phyloP scores from a whole-genome alignment of 1,139 yeast genomes.

The Debaryomyces sp. region DNA sequence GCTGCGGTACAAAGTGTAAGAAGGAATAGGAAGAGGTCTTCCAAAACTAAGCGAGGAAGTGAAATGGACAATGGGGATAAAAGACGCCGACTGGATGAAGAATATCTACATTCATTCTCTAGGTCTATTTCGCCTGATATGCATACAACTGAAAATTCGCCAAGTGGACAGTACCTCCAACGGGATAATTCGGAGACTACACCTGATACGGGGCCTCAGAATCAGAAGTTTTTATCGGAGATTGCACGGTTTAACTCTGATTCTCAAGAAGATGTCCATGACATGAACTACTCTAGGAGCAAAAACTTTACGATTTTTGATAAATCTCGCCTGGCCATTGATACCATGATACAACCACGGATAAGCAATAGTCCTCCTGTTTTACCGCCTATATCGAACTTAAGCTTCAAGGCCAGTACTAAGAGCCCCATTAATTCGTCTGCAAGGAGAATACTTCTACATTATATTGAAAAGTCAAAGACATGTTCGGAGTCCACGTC shows the following conservation, averaged over 20 bases:
- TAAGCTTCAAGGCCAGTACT: neutral
- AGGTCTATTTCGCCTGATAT: neutral
- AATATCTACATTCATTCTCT: neutral
- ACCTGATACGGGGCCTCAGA: neutral
- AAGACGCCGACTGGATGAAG: conserved; percentile 7
- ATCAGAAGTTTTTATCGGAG: conserved; percentile 33
- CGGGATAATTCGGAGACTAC: neutral
- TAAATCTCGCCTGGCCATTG: conserved; percentile 41
- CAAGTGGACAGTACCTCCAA: neutral
- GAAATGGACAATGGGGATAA: conserved; percentile 6
- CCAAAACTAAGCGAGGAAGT: conserved; percentile 27
- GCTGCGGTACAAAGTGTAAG: conserved; percentile 81
- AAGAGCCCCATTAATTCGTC: conserved; percentile 9
- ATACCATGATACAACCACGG: conserved; percentile 41
- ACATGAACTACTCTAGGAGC: conserved; percentile 35
- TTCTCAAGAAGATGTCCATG: conserved; percentile 36
- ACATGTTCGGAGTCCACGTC: conserved; percentile 60
- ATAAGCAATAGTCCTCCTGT: conserved; percentile 9
- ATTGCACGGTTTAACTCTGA: conserved; percentile 39
- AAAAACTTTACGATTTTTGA: conserved; percentile 36
- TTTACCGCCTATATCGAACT: conserved; percentile 8
- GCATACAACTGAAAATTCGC: neutral
- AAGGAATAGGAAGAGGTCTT: conserved; percentile 46
- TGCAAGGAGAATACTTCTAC: conserved; percentile 30
- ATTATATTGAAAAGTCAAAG: conserved; percentile 61